Conservation (phyloP, 2,329 filamentous ascomycete genomes). For the Hypoxylon sp. region DNA sequence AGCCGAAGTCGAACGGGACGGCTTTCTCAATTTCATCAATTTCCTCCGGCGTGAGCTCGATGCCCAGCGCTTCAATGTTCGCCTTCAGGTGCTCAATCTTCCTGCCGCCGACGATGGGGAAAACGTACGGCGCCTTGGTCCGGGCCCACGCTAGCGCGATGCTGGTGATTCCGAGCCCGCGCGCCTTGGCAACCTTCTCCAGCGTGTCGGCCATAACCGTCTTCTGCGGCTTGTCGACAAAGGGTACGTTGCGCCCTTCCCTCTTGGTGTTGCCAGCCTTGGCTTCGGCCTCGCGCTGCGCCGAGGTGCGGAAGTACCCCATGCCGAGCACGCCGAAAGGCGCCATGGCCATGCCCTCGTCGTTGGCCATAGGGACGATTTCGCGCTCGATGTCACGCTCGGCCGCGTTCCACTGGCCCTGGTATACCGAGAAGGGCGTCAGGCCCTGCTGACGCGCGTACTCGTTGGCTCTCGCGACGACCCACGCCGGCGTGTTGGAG, state of each 20-base stretch:
- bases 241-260: conserved; percentile 20
- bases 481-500: conserved; percentile 65
- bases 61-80: conserved; percentile 67
- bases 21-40: conserved; percentile 69
- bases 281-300: conserved; percentile 12
- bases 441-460: conserved; percentile 71
- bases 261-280: neutral
- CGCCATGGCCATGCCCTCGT: conserved; percentile 67
- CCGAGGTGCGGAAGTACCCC: conserved; percentile 39
- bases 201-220: conserved; percentile 17
- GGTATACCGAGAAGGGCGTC: conserved; percentile 71
- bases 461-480: conserved; percentile 62
- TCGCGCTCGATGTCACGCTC: conserved; percentile 71
- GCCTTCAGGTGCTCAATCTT: conserved; percentile 70
- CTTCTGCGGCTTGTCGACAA: conserved; percentile 20
- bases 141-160: conserved; percentile 72
- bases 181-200: conserved; percentile 26
- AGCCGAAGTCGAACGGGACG: conserved; percentile 65
- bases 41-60: conserved; percentile 66
- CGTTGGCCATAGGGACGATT: conserved; percentile 69
- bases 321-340: conserved; percentile 64
- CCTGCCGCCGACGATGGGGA: conserved; percentile 70
- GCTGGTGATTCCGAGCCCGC: conserved; percentile 57
- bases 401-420: conserved; percentile 70
- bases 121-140: conserved; percentile 69